Percentiles rank a stretch among this genome's conserved stretches.
phyloP scores from a whole-genome alignment of 129 eudicot genomes.

The Escallonia rubra region DNA sequence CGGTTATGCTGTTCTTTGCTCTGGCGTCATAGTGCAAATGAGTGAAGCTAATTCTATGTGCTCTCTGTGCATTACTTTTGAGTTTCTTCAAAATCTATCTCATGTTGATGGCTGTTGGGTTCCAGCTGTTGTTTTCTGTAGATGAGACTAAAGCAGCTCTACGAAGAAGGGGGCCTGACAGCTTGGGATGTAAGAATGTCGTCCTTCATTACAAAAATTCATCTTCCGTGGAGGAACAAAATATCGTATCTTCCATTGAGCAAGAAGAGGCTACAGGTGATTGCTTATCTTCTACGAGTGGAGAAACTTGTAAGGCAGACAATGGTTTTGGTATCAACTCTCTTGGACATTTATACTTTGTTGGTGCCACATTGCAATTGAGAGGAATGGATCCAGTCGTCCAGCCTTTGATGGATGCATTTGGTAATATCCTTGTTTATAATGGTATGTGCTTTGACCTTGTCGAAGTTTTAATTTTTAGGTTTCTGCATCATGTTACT shows the following conservation, averaged over 20 bases:
- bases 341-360: constrained; percentile 39
- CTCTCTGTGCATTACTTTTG: neutral
- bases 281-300: constrained; percentile 4
- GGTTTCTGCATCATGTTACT: neutral
- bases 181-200: constrained; percentile 59
- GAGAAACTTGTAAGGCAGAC: constrained; percentile 11
- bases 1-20: neutral
- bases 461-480: neutral
- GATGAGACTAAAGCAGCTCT: constrained; percentile 73
- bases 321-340: constrained; percentile 12
- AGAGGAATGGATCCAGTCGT: constrained; percentile 57
- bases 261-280: constrained; percentile 18
- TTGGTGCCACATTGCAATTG: constrained; percentile 88
- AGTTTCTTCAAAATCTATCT: neutral
- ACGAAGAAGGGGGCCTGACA: constrained; percentile 85
- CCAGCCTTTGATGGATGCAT: constrained; percentile 79
- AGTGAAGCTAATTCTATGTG: neutral
- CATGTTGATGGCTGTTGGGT: constrained; percentile 6
- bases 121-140: constrained; percentile 44
- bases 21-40: neutral
- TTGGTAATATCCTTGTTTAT: constrained; percentile 74
- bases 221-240: constrained; percentile 1
- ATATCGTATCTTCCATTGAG: constrained; percentile 19
- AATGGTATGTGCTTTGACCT: constrained; percentile 46
- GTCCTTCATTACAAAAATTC: constrained; percentile 18